phyloP scores from a whole-genome alignment of 331 rosid species.

The Quercus tomentella region DNA sequence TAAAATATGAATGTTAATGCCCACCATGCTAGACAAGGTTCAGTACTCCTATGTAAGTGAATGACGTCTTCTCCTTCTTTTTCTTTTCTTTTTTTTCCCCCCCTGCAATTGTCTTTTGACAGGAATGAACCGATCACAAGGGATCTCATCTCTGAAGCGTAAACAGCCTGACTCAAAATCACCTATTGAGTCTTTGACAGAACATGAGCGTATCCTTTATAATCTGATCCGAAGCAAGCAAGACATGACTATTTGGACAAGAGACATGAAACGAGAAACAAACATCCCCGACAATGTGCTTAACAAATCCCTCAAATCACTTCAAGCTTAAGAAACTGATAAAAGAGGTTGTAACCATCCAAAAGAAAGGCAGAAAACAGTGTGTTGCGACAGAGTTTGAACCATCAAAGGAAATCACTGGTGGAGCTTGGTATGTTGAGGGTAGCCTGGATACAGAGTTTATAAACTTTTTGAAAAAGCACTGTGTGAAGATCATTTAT shows the following conservation, averaged over 20 bases:
- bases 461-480: conserved; percentile 33
- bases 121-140: conserved; percentile 44
- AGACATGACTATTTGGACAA: conserved; percentile 58
- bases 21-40: background rate
- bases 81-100: too few relatives aligned
- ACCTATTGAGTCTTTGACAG: conserved; percentile 31
- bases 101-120: background rate
- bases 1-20: background rate
- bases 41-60: background rate
- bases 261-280: conserved; percentile 53
- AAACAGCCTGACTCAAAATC: background rate
- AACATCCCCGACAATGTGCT: conserved; percentile 37
- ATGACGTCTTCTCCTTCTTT: background rate
- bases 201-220: conserved; percentile 39
- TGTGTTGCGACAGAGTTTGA: conserved; percentile 66
- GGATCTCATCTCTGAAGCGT: conserved; percentile 21
- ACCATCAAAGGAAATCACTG: conserved; percentile 65
- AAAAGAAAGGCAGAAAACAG: conserved; percentile 61
- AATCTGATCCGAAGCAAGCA: conserved; percentile 46
- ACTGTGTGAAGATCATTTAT: conserved; percentile 33
- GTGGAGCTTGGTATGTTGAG: conserved; percentile 63
- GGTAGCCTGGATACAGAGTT: conserved; percentile 48
- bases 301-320: conserved; percentile 44
- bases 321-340: conserved; percentile 46
- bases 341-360: conserved; percentile 58